Conservation (phyloP, 2,329 filamentous ascomycete genomes). For the Teratosphaeriaceae sp. region DNA sequence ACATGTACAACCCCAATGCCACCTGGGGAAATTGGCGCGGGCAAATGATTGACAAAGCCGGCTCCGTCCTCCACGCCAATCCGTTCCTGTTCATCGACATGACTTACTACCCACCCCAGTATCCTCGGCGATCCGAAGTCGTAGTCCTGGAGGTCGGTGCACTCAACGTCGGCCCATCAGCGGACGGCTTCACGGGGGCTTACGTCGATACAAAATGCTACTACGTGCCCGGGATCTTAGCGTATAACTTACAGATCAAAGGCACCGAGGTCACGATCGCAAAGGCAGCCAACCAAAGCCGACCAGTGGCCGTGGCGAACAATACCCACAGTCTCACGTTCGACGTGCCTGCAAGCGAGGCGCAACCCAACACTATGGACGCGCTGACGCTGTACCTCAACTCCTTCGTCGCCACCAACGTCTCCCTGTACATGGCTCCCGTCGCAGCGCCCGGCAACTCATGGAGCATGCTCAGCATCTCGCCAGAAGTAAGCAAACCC, state of each 20-base stretch:
- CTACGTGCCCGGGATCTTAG: conserved; percentile 11
- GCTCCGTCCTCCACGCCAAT: neutral
- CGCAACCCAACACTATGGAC: conserved; percentile 3
- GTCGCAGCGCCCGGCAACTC: neutral
- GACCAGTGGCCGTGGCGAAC: neutral
- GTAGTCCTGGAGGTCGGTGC: neutral
- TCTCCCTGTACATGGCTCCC: neutral
- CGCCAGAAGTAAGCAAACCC: neutral
- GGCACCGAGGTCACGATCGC: neutral
- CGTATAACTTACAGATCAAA: conserved; percentile 10
- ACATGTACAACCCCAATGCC: conserved; percentile 1
- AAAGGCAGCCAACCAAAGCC: neutral
- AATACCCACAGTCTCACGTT: neutral
- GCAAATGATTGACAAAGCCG: neutral
- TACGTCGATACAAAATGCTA: conserved; percentile 9
- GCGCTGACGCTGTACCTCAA: conserved; percentile 6
- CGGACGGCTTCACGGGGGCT: neutral
- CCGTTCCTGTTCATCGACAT: neutral
- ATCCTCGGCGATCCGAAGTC: neutral
- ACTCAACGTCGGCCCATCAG: neutral
- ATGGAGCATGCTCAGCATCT: neutral
- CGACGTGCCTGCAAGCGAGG: neutral
- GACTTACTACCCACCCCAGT: neutral
- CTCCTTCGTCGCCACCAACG: conserved; percentile 2
- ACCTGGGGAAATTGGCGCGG: conserved; percentile 1